Conservation (phyloP, 176 grass and related monocot species). For the Hordeum vulgare region DNA sequence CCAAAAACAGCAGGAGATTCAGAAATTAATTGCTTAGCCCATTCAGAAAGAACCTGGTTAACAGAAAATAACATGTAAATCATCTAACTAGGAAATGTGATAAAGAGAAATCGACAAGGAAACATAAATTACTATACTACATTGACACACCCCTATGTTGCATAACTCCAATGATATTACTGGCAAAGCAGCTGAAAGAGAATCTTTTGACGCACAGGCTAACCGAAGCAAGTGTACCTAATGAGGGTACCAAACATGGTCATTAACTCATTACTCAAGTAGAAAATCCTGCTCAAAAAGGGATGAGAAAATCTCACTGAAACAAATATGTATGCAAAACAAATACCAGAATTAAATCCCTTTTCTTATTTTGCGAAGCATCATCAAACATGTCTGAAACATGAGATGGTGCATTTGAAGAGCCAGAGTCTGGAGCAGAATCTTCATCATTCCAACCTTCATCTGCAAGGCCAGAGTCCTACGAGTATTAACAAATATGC, state of each 20-base stretch:
- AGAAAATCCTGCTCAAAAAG: slow-evolving; percentile 13
- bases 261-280: slow-evolving; percentile 14
- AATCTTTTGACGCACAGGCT: slow-evolving; percentile 72
- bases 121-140: not conserved
- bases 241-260: slow-evolving; percentile 26
- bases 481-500: slow-evolving; percentile 26
- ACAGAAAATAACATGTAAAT: not conserved
- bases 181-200: slow-evolving; percentile 63
- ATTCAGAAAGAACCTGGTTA: slow-evolving; percentile 80
- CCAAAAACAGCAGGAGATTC: slow-evolving; percentile 50
- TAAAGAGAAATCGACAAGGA: slow-evolving; percentile 9
- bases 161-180: slow-evolving; percentile 70
- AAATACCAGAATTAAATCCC: slow-evolving; percentile 81
- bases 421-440: slow-evolving; percentile 34
- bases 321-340: not conserved
- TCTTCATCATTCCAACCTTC: slow-evolving; percentile 32
- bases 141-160: slow-evolving; percentile 70
- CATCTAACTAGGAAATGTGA: slow-evolving; percentile 15
- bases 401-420: slow-evolving; percentile 43
- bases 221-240: slow-evolving; percentile 84
- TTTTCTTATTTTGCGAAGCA: slow-evolving; percentile 60
- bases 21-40: slow-evolving; percentile 84
- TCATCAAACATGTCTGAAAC: slow-evolving; percentile 49
- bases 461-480: slow-evolving; percentile 28
- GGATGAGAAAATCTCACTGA: slow-evolving; percentile 5